Percentiles rank a stretch among this genome's conserved stretches.
Conservation (phyloP, 352 stramenopile species). For the Phytophthora hibernalis region DNA sequence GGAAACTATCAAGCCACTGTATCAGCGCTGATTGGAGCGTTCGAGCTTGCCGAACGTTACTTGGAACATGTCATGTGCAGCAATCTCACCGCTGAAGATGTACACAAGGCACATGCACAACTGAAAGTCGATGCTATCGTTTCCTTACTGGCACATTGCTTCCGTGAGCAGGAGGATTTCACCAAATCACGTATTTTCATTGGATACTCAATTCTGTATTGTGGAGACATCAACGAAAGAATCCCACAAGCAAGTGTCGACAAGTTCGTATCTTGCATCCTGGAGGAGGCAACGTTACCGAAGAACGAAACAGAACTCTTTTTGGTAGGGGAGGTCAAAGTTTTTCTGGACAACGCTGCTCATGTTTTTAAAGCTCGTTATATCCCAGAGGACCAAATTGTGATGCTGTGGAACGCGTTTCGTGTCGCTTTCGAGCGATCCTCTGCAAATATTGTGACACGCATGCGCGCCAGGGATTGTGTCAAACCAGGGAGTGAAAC, state of each 20-base stretch:
- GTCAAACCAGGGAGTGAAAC: neutral
- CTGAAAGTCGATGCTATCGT: conserved; percentile 68
- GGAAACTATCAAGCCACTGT: conserved; percentile 50
- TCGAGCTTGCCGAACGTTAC: conserved; percentile 62
- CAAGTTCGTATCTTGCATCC: conserved; percentile 57
- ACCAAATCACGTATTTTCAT: conserved; percentile 44
- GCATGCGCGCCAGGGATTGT: conserved; percentile 22
- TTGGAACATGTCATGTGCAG: conserved; percentile 74
- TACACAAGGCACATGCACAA: conserved; percentile 49
- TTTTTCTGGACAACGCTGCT: conserved; percentile 45
- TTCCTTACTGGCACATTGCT: conserved; percentile 67
- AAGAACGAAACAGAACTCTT: neutral
- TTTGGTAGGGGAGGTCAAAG: conserved; percentile 32
- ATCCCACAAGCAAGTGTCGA: conserved; percentile 41
- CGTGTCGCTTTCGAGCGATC: conserved; percentile 40
- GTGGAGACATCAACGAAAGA: conserved; percentile 32
- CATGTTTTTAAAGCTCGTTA: conserved; percentile 49
- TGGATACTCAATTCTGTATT: conserved; percentile 67
- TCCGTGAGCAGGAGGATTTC: conserved; percentile 42
- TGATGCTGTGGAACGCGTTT: conserved; percentile 39
- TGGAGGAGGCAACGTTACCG: conserved; percentile 47
- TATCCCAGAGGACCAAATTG: conserved; percentile 31
- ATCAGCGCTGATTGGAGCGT: conserved; percentile 48
- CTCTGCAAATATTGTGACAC: conserved; percentile 33
- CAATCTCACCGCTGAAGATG: conserved; percentile 32